Conservation (phyloP, 371 early-diverging fungal species). For the Polyrhizophydium stewartii region DNA sequence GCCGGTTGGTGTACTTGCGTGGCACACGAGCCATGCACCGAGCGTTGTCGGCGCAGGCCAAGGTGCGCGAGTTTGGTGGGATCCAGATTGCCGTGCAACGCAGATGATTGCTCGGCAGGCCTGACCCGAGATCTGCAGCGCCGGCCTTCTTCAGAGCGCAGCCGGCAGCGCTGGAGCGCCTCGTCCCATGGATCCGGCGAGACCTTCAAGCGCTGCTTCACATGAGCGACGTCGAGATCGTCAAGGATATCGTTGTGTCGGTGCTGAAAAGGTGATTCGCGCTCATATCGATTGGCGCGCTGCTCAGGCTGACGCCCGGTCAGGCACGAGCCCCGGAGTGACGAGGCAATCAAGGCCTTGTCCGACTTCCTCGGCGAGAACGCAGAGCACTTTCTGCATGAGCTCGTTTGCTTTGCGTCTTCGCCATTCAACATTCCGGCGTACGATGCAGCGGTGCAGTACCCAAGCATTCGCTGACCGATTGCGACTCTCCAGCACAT, state of each 20-base stretch:
- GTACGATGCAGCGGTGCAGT: constrained; percentile 26
- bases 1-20: background rate
- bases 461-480: background rate
- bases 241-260: constrained; percentile 18
- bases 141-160: constrained; percentile 5
- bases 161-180: constrained; percentile 4
- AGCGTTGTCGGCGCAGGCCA: constrained; percentile 7
- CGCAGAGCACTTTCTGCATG: constrained; percentile 34
- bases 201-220: constrained; percentile 19
- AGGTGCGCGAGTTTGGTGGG: background rate
- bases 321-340: constrained; percentile 11
- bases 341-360: constrained; percentile 14
- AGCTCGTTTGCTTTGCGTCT: constrained; percentile 25
- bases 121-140: too few species aligned
- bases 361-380: constrained; percentile 12
- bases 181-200: constrained; percentile 23
- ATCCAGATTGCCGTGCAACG: too few species aligned
- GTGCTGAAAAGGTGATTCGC: constrained; percentile 15
- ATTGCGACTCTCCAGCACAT: too few species aligned
- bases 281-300: background rate
- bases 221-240: constrained; percentile 19
- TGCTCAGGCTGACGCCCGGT: background rate
- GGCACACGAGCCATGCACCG: constrained; percentile 14
- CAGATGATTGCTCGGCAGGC: too few species aligned
- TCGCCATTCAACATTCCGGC: constrained; percentile 25